Base-by-base conservation (phyloP, 2,329 filamentous ascomycete species). In the Magnaporthales sp. region DNA sequence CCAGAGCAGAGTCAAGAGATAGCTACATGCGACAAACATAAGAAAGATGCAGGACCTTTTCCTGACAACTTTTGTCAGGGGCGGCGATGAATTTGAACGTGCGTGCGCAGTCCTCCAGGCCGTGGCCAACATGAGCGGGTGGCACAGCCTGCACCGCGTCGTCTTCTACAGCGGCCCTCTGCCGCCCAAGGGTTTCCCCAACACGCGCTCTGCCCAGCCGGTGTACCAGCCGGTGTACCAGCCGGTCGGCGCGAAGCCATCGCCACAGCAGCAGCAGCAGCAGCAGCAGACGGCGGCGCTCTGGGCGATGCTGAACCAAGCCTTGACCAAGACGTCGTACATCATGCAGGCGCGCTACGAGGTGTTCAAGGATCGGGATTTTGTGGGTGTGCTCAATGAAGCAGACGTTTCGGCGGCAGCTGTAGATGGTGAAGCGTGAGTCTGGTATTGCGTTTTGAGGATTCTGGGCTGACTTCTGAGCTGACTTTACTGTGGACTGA, bases 31-130 rank as follows among this genome's bases (percentile, higher is more conserved):
- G 9, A 4, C 51, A 24, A 19, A 24, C 19, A 6, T 8, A 26
- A 58, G 3, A 58, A 54, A 22, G 60, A 87, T 87, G 84, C 82
- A 86, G 72, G 85, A 88, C 74, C 76, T 88, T 22, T 88, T 87
- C 70, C 79, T 88, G 67, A 84, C 84, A 4, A 80, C 83, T 10
- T 73, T 81, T 62, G 79, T 89, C 66, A 77, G 79, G 22, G 80
- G 83, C 66, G 77, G 75, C 68, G 83, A 86, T 67, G 83, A 86
- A 70, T 77, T 84, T 46, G 74, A 77, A 63, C 79, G 76, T 67
- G 82, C 81, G 24, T 80, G 82, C 66, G 79, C 82, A 1, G 78
- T 89, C 10, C 75, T 89, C 7, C 80, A 84, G 67, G 86, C 86
- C 22, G 79, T 86, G 68, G 85, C 83, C 68, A 84, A 81, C 71